Evolutionary conservation across 768 basidiomycete genomes (phyloP).

Genomic region (Clitopilus hobsonii): DNA sequence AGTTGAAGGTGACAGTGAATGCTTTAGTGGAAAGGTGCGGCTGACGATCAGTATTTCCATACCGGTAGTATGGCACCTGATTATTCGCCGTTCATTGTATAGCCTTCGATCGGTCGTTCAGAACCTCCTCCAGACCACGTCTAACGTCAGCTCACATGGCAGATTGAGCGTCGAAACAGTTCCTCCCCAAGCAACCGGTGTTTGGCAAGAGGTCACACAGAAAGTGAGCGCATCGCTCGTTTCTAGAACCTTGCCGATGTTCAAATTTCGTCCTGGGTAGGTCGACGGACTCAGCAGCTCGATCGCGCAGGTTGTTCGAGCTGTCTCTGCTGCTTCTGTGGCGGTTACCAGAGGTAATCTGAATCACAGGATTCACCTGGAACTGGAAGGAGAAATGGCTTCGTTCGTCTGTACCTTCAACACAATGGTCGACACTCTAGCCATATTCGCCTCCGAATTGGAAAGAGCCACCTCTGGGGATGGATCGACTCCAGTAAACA

Average conservation of each 20-base stretch:
- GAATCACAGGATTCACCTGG: neutral
- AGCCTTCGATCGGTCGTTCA: neutral
- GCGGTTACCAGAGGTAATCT: neutral
- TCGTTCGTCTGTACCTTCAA: neutral
- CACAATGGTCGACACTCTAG: neutral
- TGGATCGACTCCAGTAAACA: neutral
- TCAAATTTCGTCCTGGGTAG: neutral
- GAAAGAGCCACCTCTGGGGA: neutral
- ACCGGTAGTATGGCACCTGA: no score
- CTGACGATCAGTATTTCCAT: neutral
- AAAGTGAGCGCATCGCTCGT: neutral
- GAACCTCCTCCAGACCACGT: neutral
- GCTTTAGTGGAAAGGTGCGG: neutral
- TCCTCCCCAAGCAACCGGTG: neutral
- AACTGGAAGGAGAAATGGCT: neutral
- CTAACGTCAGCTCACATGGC: neutral
- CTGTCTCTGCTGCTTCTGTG: neutral
- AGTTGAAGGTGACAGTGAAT: neutral
- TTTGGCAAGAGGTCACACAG: neutral
- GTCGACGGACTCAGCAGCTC: neutral
- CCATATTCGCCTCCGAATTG: neutral
- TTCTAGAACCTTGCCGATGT: neutral
- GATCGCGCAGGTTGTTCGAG: neutral
- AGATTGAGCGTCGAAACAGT: neutral
- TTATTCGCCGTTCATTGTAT: neutral